Conservation (phyloP, 129 eudicot genomes). For the Heracleum sosnowskyi region DNA sequence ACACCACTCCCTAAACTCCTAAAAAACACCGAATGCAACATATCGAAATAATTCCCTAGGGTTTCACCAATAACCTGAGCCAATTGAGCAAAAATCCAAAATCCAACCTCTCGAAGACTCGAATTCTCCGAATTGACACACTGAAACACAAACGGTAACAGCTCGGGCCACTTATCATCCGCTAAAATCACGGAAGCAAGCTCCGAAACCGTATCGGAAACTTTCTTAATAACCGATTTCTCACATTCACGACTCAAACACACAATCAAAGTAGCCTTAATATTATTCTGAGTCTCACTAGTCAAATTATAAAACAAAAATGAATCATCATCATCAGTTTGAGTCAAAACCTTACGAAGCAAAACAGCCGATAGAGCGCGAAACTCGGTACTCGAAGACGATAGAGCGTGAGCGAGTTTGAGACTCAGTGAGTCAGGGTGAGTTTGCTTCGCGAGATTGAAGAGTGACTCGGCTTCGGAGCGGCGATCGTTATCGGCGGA, state of each 20-base stretch:
- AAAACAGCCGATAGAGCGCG: conserved; percentile 80
- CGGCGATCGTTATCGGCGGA: conserved; percentile 84
- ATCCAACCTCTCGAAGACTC: conserved; percentile 54
- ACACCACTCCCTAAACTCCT: conserved; percentile 41
- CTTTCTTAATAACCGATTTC: conserved; percentile 57
- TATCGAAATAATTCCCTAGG: conserved; percentile 48
- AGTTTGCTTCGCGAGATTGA: conserved; percentile 66
- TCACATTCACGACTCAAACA: conserved; percentile 39
- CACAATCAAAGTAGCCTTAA: conserved; percentile 42
- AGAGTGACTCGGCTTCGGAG: conserved; percentile 67
- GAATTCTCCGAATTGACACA: conserved; percentile 56
- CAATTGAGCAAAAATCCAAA: conserved; percentile 74
- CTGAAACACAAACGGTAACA: conserved; percentile 82
- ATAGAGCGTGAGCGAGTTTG: conserved; percentile 58
- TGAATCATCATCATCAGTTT: conserved; percentile 34
- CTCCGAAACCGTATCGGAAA: conserved; percentile 84
- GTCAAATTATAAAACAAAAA: conserved; percentile 52
- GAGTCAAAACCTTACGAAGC: conserved; percentile 71
- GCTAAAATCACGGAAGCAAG: conserved; percentile 61
- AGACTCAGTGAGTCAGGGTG: conserved; percentile 66
- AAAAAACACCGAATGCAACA: conserved; percentile 61
- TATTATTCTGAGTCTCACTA: conserved; percentile 33
- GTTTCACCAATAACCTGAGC: conserved; percentile 75
- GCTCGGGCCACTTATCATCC: conserved; percentile 76
- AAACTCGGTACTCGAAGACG: conserved; percentile 43